Evolutionary conservation across 2,329 filamentous ascomycete genomes (phyloP), one percentile per base, ranked within the genome.

Genomic region (Pyricularia sp.): DNA sequence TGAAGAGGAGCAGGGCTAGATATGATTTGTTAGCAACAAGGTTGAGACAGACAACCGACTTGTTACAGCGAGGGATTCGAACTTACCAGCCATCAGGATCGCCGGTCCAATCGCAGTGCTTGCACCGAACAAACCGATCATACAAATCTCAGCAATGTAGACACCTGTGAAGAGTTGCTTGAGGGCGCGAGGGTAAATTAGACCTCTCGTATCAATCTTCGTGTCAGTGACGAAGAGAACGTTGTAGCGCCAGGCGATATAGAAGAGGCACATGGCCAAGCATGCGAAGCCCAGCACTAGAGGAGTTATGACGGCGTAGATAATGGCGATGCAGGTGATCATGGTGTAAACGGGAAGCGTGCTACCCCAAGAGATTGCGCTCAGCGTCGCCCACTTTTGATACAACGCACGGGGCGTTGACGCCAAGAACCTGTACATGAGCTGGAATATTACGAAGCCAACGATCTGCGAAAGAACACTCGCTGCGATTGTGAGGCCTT

Each of bases 131-230:
- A 96, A 82, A 63, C 91, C 91, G 68, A 96, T 85, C 71, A 96
- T 79, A 75, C 90, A 93, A 64, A 93, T 76, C 70, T 93, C 88
- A 1, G 88, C 84, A 10, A 96, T 79, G 75, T 97, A 96, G 64
- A 94, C 81, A 64, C 93, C 91, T 1, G 87, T 85, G 59, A 93
- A 85, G 40, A 94, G 83, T 68, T 97, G 93, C 79, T 96, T 91
- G 60, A 97, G 81, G 10, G 91, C 93, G 33, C 91, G 89, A 1
- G 91, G 89, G 73, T 96, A 97, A 72, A 92, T 87, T n/a, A 93
- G 85, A 62, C 94, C 94, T 71, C 91, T 91, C 40, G 92, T 97
- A 73, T 97, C 93, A 68, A 96, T 87, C 67, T 86, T 80, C 16
- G 89, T 84, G 70, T 92, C 88, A 60, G 86, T 88, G 16, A 96